Conservation (phyloP, 345 rosid genomes). For the Hevea brasiliensis region DNA sequence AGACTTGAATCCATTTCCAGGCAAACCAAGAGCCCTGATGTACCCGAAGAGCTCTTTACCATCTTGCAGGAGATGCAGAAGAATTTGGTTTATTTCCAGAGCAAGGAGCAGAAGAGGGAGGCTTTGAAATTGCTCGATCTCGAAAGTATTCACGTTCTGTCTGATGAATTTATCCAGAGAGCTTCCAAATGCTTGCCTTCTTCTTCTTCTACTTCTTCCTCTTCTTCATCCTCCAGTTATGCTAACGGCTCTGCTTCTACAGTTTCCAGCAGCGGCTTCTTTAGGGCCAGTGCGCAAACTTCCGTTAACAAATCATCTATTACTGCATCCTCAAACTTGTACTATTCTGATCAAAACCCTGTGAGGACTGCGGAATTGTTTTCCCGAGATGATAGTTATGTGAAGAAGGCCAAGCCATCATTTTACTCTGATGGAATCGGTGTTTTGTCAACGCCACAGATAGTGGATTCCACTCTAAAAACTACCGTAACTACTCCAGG, state of each 20-base stretch:
- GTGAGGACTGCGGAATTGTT: conserved; percentile 40
- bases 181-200: conserved; percentile 68
- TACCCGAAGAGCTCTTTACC: conserved; percentile 66
- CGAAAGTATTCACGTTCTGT: conserved; percentile 58
- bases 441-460: conserved; percentile 41
- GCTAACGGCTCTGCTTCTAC: conserved; percentile 36
- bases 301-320: conserved; percentile 20
- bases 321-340: conserved; percentile 23
- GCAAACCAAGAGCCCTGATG: conserved; percentile 42
- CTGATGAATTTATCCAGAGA: conserved; percentile 80
- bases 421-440: conserved; percentile 48
- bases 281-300: neutral
- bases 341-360: conserved; percentile 35
- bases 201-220: conserved; percentile 31
- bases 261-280: neutral
- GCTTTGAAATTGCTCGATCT: conserved; percentile 74
- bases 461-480: conserved; percentile 58
- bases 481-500: conserved; percentile 43
- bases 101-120: conserved; percentile 74
- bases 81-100: conserved; percentile 21
- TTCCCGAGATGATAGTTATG: conserved; percentile 71
- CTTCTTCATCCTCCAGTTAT: conserved; percentile 11
- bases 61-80: conserved; percentile 58
- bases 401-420: conserved; percentile 56
- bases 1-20: conserved; percentile 57